phyloP scores from a whole-genome alignment of 2,329 filamentous ascomycete species.

The Aspergillus clavatus region DNA sequence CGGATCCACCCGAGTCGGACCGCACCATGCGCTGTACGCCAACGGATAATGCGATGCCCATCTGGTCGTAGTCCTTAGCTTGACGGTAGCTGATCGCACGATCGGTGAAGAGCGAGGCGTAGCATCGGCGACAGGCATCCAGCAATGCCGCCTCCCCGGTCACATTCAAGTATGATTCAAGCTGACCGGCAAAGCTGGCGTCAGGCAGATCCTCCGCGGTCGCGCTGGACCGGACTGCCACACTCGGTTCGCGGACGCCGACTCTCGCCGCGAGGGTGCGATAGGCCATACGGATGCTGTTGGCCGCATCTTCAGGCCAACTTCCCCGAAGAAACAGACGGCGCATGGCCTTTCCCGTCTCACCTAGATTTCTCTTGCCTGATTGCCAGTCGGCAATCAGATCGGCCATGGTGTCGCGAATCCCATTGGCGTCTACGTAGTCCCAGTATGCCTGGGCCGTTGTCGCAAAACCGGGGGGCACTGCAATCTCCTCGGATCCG shows the following conservation, averaged over 20 bases:
- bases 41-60: conserved; percentile 18
- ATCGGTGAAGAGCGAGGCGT: conserved; percentile 38
- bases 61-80: conserved; percentile 18
- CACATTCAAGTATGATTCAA: conserved; percentile 38
- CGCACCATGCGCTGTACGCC: conserved; percentile 27
- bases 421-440: conserved; percentile 30
- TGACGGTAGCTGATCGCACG: conserved; percentile 35
- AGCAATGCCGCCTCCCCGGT: conserved; percentile 27
- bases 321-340: conserved; percentile 27
- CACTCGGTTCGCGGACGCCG: conserved; percentile 22
- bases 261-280: conserved; percentile 21
- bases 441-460: conserved; percentile 33
- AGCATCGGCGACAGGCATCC: conserved; percentile 35
- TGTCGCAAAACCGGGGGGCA: conserved; percentile 35
- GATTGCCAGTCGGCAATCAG: conserved; percentile 29
- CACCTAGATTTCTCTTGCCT: conserved; percentile 23
- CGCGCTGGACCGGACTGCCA: conserved; percentile 38
- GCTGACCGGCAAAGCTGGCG: conserved; percentile 39
- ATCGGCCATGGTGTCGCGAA: conserved; percentile 26
- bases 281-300: conserved; percentile 27
- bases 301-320: conserved; percentile 27
- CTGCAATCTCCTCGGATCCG: conserved; percentile 23
- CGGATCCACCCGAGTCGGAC: conserved; percentile 32
- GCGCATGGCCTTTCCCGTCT: conserved; percentile 28
- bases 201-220: conserved; percentile 39